Percentiles rank a stretch among this genome's conserved stretches.
Conservation (phyloP, 257 asterid species). For the Anisodus acutangulus region DNA sequence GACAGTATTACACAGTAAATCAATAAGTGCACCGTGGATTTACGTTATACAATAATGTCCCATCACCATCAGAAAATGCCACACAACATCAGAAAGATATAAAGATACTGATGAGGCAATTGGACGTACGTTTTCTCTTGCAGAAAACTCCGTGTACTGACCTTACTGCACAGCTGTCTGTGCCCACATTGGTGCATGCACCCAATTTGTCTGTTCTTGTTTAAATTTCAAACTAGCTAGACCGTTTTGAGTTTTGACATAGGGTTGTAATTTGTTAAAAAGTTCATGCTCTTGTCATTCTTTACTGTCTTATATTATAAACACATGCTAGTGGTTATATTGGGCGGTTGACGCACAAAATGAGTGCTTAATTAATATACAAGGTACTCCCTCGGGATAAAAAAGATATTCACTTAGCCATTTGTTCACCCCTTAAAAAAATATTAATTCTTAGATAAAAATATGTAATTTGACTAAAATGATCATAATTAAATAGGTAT, state of each 20-base stretch:
- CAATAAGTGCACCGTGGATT: background rate
- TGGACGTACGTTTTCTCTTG: background rate
- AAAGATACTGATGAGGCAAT: background rate
- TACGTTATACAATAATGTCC: background rate
- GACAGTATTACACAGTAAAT: background rate
- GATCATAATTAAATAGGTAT: too few relatives aligned
- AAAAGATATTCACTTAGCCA: too few relatives aligned
- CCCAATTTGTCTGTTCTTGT: background rate
- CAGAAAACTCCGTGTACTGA: background rate
- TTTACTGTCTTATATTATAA: too few relatives aligned
- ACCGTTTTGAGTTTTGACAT: background rate
- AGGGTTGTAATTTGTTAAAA: background rate
- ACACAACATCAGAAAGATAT: background rate
- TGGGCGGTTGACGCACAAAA: background rate
- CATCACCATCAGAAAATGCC: slow-evolving; percentile 1
- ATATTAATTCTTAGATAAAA: too few relatives aligned
- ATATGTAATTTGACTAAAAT: too few relatives aligned
- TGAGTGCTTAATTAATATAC: too few relatives aligned
- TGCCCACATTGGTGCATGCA: background rate
- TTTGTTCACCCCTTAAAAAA: too few relatives aligned
- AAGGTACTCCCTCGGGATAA: too few relatives aligned
- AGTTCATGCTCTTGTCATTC: background rate
- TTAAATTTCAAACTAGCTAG: background rate
- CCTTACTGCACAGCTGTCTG: slow-evolving; percentile 15
- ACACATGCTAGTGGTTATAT: background rate